Percentiles rank a stretch among this genome's conserved stretches.
Conservation (phyloP, 106 monocot genomes). For the Chionographis japonica region DNA sequence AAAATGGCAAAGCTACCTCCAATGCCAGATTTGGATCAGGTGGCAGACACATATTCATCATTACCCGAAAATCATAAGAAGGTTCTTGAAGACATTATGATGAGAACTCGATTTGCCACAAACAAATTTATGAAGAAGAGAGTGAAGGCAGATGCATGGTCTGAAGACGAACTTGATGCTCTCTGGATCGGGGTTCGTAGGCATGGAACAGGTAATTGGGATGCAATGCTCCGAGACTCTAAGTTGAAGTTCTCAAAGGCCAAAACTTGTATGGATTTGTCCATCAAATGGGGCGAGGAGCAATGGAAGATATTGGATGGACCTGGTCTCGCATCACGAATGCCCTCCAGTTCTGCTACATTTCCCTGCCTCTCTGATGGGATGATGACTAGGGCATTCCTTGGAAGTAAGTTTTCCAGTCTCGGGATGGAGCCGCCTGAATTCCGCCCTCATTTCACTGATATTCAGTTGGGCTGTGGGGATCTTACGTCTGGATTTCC, state of each 20-base stretch:
- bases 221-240: constrained; percentile 73
- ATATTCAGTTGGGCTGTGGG: constrained; percentile 62
- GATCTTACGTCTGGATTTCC: constrained; percentile 21
- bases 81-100: constrained; percentile 80
- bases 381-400: constrained; percentile 63
- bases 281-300: constrained; percentile 70
- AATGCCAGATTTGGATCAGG: constrained; percentile 40
- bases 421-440: constrained; percentile 40
- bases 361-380: constrained; percentile 57
- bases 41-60: constrained; percentile 25
- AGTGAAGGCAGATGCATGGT: constrained; percentile 61
- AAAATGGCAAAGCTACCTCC: constrained; percentile 43
- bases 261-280: constrained; percentile 57
- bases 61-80: constrained; percentile 82
- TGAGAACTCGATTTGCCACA: constrained; percentile 49
- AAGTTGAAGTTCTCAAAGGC: constrained; percentile 68
- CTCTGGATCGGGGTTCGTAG: constrained; percentile 98
- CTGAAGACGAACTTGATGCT: constrained; percentile 95
- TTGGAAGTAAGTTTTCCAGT: constrained; percentile 59
- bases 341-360: constrained; percentile 21
- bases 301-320: constrained; percentile 76
- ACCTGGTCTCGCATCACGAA: constrained; percentile 25
- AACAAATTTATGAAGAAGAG: constrained; percentile 58
- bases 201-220: constrained; percentile 96
- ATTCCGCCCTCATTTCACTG: constrained; percentile 73